Percentiles rank a stretch among this genome's conserved stretches.
Conservation (phyloP, 2,329 filamentous ascomycete genomes). For the Arthrinium puccinioides region DNA sequence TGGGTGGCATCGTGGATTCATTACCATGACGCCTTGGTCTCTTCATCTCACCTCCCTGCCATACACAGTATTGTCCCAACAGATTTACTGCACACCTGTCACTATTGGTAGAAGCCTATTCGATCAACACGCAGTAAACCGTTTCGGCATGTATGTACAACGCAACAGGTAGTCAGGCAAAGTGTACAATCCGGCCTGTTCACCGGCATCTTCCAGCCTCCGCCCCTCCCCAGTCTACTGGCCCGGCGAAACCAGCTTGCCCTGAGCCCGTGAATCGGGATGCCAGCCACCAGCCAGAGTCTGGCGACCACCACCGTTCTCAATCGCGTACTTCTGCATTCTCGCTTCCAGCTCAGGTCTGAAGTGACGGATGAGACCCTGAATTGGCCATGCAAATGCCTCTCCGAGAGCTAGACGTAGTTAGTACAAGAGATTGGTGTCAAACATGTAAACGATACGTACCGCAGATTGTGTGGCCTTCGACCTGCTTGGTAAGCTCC, state of each 20-base stretch:
- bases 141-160: conserved; percentile 14
- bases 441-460: conserved; percentile 28
- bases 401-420: conserved; percentile 93
- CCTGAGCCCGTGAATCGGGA: conserved; percentile 66
- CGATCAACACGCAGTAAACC: conserved; percentile 3
- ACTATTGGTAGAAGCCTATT: background rate
- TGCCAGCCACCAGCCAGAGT: conserved; percentile 84
- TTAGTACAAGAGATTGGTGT: conserved; percentile 21
- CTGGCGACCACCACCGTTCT: conserved; percentile 65
- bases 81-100: too few species aligned
- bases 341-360: conserved; percentile 89
- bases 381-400: conserved; percentile 97
- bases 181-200: conserved; percentile 6
- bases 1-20: too few species aligned
- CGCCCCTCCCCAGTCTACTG: conserved; percentile 54
- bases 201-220: too few species aligned
- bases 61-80: too few species aligned
- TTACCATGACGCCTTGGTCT: too few species aligned
- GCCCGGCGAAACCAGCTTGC: conserved; percentile 80
- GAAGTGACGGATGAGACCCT: conserved; percentile 97
- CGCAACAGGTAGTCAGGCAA: conserved; percentile 10
- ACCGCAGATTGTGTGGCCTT: conserved; percentile 98
- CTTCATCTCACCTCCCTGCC: too few species aligned
- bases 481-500: conserved; percentile 98
- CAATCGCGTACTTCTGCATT: conserved; percentile 71